phyloP scores from a whole-genome alignment of 1,284 basidiomycete species.

The Ustilago cynodontis region DNA sequence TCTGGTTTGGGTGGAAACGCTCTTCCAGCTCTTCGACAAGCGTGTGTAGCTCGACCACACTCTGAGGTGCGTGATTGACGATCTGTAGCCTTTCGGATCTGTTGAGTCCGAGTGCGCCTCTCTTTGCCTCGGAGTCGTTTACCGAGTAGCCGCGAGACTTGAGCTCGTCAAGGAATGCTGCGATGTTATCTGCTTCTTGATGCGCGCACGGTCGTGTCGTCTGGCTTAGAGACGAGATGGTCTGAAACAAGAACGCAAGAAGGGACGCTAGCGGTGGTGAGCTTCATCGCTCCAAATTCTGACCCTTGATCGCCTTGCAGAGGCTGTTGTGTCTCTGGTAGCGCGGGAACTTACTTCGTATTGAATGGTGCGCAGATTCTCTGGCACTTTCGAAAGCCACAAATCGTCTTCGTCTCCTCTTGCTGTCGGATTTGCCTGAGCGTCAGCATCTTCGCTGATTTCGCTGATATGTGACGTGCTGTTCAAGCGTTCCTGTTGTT shows the following conservation, averaged over 20 bases:
- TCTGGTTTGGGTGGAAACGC: constrained; percentile 76
- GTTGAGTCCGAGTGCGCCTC: constrained; percentile 77
- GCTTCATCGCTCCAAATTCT: too few species aligned
- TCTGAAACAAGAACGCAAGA: constrained; percentile 71
- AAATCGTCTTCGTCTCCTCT: constrained; percentile 43
- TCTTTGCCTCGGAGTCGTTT: constrained; percentile 47
- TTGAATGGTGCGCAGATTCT: constrained; percentile 88
- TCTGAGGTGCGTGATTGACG: constrained; percentile 85
- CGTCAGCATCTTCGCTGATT: constrained; percentile 5
- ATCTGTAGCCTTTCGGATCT: constrained; percentile 92
- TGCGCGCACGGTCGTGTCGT: constrained; percentile 78
- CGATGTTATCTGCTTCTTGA: constrained; percentile 79
- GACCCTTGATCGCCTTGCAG: too few species aligned
- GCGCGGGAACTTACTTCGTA: constrained; percentile 78
- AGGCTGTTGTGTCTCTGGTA: too few species aligned
- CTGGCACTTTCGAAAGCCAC: constrained; percentile 65
- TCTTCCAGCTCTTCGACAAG: constrained; percentile 91
- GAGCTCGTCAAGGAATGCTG: constrained; percentile 78
- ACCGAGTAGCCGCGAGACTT: constrained; percentile 43
- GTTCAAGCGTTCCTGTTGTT: constrained; percentile 73
- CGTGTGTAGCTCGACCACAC: constrained; percentile 87
- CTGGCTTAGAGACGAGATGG: constrained; percentile 83
- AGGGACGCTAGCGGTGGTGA: too few species aligned
- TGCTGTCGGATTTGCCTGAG: constrained; percentile 1
- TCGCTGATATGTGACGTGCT: constrained; percentile 72